Evolutionary conservation across 2,329 filamentous ascomycete genomes (phyloP), one percentile per base, ranked within the genome.

Genomic region (Didymella exigua): DNA sequence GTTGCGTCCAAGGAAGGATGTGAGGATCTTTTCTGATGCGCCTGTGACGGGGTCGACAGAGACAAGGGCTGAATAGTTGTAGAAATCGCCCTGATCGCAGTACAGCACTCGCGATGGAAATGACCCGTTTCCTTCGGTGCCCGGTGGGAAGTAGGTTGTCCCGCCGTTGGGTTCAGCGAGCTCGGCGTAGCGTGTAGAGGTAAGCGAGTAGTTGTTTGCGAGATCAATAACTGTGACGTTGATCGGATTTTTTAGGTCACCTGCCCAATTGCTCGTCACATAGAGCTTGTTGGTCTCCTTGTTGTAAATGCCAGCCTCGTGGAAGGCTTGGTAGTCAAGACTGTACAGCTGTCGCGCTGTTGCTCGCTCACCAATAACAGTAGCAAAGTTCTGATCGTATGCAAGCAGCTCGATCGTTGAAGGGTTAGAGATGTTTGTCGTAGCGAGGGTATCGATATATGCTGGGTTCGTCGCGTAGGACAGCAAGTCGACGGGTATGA

Each of bases 1-100:
- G 67, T 79, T 78, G 63, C 75, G 76, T 24, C 79, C 79, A 43
- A 76, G 77, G 66, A 76, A 82, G 60, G 76, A 79, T 54, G 78
- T 81, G 14, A 82, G 56, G 19, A 82, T 65, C 4, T 69, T 72
- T 6, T 66, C 66, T 4, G 76, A 76, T 9, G 70, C 65, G 64
- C 77, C 77, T 2, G 79, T 81, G 5, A 68, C 67, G 1, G 75
- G 78, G 57, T 81, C 77, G n/a, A 81, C 70, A 5, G 73, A 76
- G 6, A 77, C 70, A 42, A 81, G 72, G 2, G 73, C 74, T 0
- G 76, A 72, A 34, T 76, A 71, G 55, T 79, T 73, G 61, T 77
- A 70, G 31, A 75, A 71, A 45, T 72, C 67, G 27, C 72, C 73
- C 55, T 74, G 66, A 55, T 76, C 73, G 58, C 66, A 70, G 59